Evolutionary conservation across 2,329 filamentous ascomycete species (phyloP).

Genomic region (Dactylellina sp.): DNA sequence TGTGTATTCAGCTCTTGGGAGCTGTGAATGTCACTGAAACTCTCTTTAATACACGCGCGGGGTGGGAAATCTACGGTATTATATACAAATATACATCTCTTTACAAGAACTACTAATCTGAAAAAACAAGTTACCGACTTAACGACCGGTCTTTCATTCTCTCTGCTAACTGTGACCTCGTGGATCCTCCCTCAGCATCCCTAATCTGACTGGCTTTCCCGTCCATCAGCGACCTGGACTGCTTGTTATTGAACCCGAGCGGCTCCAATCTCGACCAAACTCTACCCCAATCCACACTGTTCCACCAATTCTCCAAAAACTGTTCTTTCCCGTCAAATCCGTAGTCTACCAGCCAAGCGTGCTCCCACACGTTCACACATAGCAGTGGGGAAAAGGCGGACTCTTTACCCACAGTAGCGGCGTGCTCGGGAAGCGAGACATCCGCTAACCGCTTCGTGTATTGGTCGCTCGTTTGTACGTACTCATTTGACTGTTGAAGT

Average conservation of each 20-base stretch:
- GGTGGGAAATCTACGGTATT: neutral
- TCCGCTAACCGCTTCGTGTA: conserved; percentile 60
- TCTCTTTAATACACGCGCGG: too few relatives aligned
- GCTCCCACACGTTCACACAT: conserved; percentile 96
- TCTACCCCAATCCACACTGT: conserved; percentile 83
- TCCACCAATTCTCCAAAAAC: conserved; percentile 87
- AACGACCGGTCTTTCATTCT: conserved; percentile 13
- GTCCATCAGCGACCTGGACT: conserved; percentile 19
- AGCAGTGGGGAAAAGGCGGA: conserved; percentile 79
- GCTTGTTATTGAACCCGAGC: conserved; percentile 22
- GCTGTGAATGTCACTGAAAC: too few relatives aligned
- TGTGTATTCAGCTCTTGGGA: too few relatives aligned
- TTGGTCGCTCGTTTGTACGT: conserved; percentile 58
- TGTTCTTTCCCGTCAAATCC: conserved; percentile 78
- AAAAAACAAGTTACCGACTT: neutral
- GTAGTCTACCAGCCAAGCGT: conserved; percentile 88
- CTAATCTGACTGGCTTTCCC: conserved; percentile 5
- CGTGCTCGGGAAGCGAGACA: conserved; percentile 61
- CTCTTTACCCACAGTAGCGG: conserved; percentile 72
- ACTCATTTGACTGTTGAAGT: conserved; percentile 42
- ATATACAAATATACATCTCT: conserved; percentile 19
- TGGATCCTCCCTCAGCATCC: conserved; percentile 5
- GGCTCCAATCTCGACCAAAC: conserved; percentile 67
- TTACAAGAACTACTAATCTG: neutral
- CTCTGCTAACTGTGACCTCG: conserved; percentile 20